Percentiles rank a stretch among this genome's conserved stretches.
Conservation (phyloP, 1,284 basidiomycete genomes). For the Irpex rosettiformis region DNA sequence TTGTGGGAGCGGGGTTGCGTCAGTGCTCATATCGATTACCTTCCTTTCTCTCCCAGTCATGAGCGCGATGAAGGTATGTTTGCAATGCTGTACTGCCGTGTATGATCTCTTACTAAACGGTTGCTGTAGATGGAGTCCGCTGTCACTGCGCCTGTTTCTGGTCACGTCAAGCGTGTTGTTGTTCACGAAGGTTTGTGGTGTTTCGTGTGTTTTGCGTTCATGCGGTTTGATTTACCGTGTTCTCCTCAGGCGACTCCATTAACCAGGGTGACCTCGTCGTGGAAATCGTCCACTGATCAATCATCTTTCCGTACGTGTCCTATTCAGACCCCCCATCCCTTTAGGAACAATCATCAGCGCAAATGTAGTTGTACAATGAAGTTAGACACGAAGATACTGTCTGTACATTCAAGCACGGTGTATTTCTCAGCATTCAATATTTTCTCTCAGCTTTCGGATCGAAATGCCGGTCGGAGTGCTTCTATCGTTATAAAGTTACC, state of each 20-base stretch:
- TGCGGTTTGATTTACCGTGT: constrained; percentile 12
- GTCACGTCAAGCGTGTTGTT: constrained; percentile 89
- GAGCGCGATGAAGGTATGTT: constrained; percentile 84
- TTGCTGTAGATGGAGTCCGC: constrained; percentile 86
- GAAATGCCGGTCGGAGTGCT: background rate
- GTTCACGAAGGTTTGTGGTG: constrained; percentile 71
- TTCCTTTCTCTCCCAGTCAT: constrained; percentile 51
- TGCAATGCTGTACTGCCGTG: constrained; percentile 10
- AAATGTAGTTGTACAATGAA: background rate
- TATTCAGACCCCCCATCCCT: background rate
- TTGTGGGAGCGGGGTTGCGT: constrained; percentile 7
- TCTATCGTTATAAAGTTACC: background rate
- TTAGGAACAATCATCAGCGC: background rate
- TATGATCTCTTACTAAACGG: constrained; percentile 14
- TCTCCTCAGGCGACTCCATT: constrained; percentile 73
- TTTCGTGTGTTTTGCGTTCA: background rate
- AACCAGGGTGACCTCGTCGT: constrained; percentile 84
- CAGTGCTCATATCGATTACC: constrained; percentile 8
- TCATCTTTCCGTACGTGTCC: background rate
- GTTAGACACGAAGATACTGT: background rate
- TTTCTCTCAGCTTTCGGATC: background rate
- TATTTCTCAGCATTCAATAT: constrained; percentile 2
- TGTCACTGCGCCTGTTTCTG: constrained; percentile 92
- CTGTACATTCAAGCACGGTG: background rate
- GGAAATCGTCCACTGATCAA: constrained; percentile 70